Percentiles rank a stretch among this genome's conserved stretches.
Evolutionary conservation across 768 basidiomycete genomes (phyloP).

Genomic region (Calvatia gigantea): DNA sequence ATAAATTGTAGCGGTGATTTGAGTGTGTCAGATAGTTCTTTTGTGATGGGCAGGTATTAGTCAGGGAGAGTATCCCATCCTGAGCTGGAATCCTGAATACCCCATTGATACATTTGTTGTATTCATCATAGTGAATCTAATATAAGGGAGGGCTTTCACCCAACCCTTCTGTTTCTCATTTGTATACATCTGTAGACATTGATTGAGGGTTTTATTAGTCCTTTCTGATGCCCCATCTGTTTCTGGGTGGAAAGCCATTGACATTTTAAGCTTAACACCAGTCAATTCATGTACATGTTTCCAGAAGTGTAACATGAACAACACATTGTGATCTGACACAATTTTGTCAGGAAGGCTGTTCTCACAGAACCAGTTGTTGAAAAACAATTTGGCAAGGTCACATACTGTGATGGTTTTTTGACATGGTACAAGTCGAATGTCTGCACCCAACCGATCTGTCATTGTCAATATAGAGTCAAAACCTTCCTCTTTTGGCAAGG

Average conservation of each 20-base stretch:
- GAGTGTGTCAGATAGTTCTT: background rate
- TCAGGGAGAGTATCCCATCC: background rate
- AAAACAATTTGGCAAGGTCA: slow-evolving; percentile 15
- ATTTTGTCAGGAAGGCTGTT: slow-evolving; percentile 28
- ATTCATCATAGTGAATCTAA: slow-evolving; percentile 33
- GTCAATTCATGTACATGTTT: slow-evolving; percentile 21
- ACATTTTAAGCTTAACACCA: slow-evolving; percentile 28
- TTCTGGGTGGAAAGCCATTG: slow-evolving; percentile 34
- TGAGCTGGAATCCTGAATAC: slow-evolving; percentile 29
- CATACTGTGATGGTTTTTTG: background rate
- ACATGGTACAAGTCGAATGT: slow-evolving; percentile 13
- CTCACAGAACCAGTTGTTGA: slow-evolving; percentile 25
- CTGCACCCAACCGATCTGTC: slow-evolving; percentile 5
- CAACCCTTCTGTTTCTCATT: slow-evolving; percentile 30
- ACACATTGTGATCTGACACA: slow-evolving; percentile 28
- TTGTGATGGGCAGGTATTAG: background rate
- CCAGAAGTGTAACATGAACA: slow-evolving; percentile 29
- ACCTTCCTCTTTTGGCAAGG: background rate
- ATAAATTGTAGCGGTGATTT: background rate
- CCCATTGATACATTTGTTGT: slow-evolving; percentile 27
- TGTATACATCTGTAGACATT: slow-evolving; percentile 25
- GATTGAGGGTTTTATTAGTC: slow-evolving; percentile 32
- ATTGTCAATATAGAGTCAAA: slow-evolving; percentile 1
- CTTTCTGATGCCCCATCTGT: slow-evolving; percentile 34
- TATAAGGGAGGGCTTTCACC: slow-evolving; percentile 20